Conservation (phyloP, 2,329 filamentous ascomycete species). For the Alternaria infectoria region DNA sequence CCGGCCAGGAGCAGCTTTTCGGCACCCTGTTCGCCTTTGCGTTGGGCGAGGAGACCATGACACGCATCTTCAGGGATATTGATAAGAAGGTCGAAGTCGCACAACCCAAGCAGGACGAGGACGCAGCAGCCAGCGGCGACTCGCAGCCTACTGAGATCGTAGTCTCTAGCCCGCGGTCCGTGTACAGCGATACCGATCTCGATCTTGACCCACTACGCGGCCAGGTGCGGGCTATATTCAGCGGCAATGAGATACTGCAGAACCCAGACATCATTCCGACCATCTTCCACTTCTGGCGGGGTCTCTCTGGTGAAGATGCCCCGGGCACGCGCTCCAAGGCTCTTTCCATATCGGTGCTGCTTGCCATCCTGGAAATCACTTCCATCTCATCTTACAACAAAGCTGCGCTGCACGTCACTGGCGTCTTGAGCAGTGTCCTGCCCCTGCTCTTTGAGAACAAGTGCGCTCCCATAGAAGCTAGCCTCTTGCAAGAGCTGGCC, state of each 20-base stretch:
- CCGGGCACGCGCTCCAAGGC: conserved; percentile 43
- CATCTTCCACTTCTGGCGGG: conserved; percentile 49
- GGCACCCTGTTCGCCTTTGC: conserved; percentile 82
- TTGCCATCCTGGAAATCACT: conserved; percentile 45
- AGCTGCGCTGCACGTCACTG: conserved; percentile 46
- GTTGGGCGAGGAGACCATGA: conserved; percentile 76
- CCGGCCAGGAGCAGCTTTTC: conserved; percentile 73
- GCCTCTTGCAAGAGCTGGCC: conserved; percentile 69
- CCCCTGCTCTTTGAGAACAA: conserved; percentile 46
- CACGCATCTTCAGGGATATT: conserved; percentile 65
- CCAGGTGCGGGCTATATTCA: conserved; percentile 45
- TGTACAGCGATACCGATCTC: conserved; percentile 34
- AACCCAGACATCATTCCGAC: conserved; percentile 50
- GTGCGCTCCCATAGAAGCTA: conserved; percentile 35
- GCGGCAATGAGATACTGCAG: conserved; percentile 49
- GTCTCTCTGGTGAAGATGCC: conserved; percentile 39
- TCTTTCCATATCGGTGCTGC: conserved; percentile 45
- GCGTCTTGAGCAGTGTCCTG: conserved; percentile 43
- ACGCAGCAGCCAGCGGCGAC: conserved; percentile 4
- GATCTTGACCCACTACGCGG: conserved; percentile 37
- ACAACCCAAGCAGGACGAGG: conserved; percentile 16
- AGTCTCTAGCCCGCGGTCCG: conserved; percentile 34
- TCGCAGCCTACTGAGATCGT: conserved; percentile 27
- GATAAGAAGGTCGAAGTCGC: conserved; percentile 34
- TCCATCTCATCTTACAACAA: conserved; percentile 48